Percentiles rank a stretch among this genome's conserved stretches.
phyloP scores from a whole-genome alignment of 2,329 filamentous ascomycete genomes.

The Ceratocystis diversiconidia region DNA sequence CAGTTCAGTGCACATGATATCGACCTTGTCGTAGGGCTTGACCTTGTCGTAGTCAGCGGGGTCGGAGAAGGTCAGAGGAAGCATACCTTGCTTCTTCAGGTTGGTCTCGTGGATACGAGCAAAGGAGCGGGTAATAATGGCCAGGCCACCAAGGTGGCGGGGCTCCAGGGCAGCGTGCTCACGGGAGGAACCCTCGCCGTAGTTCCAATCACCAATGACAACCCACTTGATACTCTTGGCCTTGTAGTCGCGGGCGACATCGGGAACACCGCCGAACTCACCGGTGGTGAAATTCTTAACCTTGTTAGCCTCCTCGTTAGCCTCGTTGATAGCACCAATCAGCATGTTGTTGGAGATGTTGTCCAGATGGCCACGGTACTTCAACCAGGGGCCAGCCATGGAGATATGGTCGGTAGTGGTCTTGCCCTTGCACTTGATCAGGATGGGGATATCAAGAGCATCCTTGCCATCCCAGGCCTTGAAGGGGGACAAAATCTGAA shows the following conservation, averaged over 20 bases:
- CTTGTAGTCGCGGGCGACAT: slow-evolving; percentile 97
- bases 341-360: slow-evolving; percentile 99
- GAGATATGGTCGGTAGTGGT: slow-evolving; percentile 96
- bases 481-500: slow-evolving; percentile 84
- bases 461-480: slow-evolving; percentile 85
- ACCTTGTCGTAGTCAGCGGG: slow-evolving; percentile 98
- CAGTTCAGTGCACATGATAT: slow-evolving; percentile 77
- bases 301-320: slow-evolving; percentile 96
- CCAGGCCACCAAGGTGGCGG: slow-evolving; percentile 88
- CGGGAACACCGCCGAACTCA: slow-evolving; percentile 76
- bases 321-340: slow-evolving; percentile 91
- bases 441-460: slow-evolving; percentile 65
- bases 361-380: slow-evolving; percentile 97
- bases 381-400: slow-evolving; percentile 93
- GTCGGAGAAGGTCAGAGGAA: slow-evolving; percentile 88
- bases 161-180: slow-evolving; percentile 98
- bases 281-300: slow-evolving; percentile 79
- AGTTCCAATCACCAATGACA: slow-evolving; percentile 98
- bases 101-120: slow-evolving; percentile 99
- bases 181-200: slow-evolving; percentile 92
- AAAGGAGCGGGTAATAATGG: slow-evolving; percentile 90
- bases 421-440: slow-evolving; percentile 95
- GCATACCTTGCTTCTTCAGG: slow-evolving; percentile 99
- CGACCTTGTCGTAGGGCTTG: slow-evolving; percentile 77
- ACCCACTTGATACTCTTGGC: slow-evolving; percentile 92